A percentile compares a stretch with the other conserved stretches of the same genome.
Conservation (phyloP, 2,329 filamentous ascomycete genomes). For the Cordyceps pruinosa region DNA sequence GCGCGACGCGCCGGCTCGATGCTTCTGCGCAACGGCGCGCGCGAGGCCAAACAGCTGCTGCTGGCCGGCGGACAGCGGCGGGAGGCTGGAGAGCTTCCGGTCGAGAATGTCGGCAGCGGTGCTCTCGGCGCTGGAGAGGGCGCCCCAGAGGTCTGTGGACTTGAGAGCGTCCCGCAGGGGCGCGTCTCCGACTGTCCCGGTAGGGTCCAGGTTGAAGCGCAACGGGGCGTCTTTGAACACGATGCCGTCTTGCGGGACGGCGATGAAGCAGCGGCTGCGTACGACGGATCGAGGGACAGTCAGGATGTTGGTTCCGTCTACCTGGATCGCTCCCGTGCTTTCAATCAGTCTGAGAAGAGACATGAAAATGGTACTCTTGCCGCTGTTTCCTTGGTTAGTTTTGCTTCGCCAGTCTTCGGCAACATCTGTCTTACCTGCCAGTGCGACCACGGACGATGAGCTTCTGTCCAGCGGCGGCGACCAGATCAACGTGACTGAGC, state of each 20-base stretch:
- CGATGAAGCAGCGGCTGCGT: constrained; percentile 24
- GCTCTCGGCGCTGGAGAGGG: background rate
- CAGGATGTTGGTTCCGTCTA: constrained; percentile 25
- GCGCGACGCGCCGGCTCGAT: constrained; percentile 8
- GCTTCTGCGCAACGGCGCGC: constrained; percentile 23
- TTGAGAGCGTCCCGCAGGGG: constrained; percentile 10
- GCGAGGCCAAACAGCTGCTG: constrained; percentile 27
- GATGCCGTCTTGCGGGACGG: constrained; percentile 25
- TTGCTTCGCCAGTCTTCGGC: background rate
- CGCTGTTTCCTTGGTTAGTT: constrained; percentile 18
- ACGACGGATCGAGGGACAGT: constrained; percentile 18
- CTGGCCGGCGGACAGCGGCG: constrained; percentile 26
- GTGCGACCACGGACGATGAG: constrained; percentile 21
- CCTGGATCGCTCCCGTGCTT: constrained; percentile 19
- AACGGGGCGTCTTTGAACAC: constrained; percentile 16
- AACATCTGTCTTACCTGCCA: constrained; percentile 16
- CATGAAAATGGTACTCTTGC: constrained; percentile 20
- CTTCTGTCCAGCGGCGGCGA: constrained; percentile 16
- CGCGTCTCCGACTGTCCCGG: constrained; percentile 4
- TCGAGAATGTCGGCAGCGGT: constrained; percentile 18
- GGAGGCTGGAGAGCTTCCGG: constrained; percentile 19
- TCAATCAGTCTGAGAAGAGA: constrained; percentile 16
- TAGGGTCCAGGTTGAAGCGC: constrained; percentile 18
- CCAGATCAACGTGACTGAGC: constrained; percentile 15
- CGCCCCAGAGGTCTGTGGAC: constrained; percentile 12